These are phyloP conservation scores for Aspergillus olivimuriae DNA, from an alignment of 495 filamentous ascomycete genomes.

Conservation along the genomic window DNA sequence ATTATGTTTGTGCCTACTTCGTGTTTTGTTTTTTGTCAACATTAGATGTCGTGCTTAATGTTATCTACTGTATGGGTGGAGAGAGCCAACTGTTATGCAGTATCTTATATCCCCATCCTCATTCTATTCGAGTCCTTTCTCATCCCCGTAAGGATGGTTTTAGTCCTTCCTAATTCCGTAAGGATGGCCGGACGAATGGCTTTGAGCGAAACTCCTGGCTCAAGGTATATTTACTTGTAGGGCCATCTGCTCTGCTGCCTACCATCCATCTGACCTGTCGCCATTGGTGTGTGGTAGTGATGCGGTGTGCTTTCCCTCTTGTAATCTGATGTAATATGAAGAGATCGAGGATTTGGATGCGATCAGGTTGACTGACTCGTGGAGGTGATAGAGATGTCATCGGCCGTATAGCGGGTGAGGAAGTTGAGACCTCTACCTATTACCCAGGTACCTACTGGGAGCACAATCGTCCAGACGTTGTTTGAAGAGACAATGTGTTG, in stretches of 20 bases:
- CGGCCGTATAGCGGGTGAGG: too few species aligned
- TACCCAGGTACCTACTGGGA: too few species aligned
- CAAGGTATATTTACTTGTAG: slow-evolving; percentile 1
- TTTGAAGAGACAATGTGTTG: too few species aligned
- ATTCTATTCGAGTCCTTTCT: too few species aligned
- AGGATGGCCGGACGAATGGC: slow-evolving; percentile 1
- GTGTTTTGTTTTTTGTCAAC: neutral
- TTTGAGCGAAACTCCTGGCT: neutral
- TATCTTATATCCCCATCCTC: neutral
- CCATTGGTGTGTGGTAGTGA: slow-evolving; percentile 1
- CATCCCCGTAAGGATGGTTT: too few species aligned
- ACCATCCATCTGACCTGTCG: too few species aligned
- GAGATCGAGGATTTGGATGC: too few species aligned
- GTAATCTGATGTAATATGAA: neutral
- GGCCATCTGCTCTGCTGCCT: neutral
- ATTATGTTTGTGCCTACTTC: neutral
- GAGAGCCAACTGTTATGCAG: neutral
- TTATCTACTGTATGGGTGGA: neutral
- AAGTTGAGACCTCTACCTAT: too few species aligned
- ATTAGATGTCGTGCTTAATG: neutral
- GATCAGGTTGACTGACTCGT: too few species aligned
- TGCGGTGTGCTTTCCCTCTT: neutral
- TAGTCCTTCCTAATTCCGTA: neutral
- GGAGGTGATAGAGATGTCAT: neutral
- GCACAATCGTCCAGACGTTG: neutral